Conservation (phyloP, 2,329 filamentous ascomycete genomes). For the Aspergillus floridensis region DNA sequence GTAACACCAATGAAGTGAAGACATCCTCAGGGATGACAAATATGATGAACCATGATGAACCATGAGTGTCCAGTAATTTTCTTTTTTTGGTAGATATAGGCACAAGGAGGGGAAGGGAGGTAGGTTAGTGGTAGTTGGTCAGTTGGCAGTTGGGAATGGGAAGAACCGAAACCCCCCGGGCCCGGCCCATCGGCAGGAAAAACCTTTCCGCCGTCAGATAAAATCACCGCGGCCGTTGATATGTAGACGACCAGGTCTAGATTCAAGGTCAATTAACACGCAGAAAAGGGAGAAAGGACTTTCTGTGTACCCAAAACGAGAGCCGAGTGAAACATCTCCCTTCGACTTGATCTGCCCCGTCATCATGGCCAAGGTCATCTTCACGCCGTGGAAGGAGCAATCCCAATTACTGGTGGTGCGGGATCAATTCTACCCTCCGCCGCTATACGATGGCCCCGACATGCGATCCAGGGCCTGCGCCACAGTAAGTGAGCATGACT, state of each 20-base stretch:
- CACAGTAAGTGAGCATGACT: conserved; percentile 30
- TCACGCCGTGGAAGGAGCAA: conserved; percentile 43
- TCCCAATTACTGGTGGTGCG: conserved; percentile 39
- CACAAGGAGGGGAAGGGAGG: background rate
- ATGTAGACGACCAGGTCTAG: background rate
- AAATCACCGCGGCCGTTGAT: conserved; percentile 12
- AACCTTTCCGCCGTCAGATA: conserved; percentile 20
- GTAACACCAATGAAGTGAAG: background rate
- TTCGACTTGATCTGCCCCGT: too few relatives aligned
- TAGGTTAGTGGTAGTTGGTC: background rate
- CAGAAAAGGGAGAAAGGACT: background rate
- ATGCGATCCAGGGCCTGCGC: conserved; percentile 40
- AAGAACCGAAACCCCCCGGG: background rate
- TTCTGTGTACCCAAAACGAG: too few relatives aligned
- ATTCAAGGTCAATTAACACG: background rate
- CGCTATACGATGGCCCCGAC: conserved; percentile 34
- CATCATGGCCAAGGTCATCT: conserved; percentile 40
- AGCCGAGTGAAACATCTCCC: too few relatives aligned
- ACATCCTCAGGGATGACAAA: background rate
- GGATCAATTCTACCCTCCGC: conserved; percentile 39
- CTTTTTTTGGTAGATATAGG: too few relatives aligned
- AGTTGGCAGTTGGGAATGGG: background rate
- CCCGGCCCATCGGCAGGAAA: conserved; percentile 10
- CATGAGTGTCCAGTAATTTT: background rate
- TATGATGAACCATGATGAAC: background rate